Evolutionary conservation across 257 asterid species (phyloP).

Genomic region (Scutellaria barbata): DNA sequence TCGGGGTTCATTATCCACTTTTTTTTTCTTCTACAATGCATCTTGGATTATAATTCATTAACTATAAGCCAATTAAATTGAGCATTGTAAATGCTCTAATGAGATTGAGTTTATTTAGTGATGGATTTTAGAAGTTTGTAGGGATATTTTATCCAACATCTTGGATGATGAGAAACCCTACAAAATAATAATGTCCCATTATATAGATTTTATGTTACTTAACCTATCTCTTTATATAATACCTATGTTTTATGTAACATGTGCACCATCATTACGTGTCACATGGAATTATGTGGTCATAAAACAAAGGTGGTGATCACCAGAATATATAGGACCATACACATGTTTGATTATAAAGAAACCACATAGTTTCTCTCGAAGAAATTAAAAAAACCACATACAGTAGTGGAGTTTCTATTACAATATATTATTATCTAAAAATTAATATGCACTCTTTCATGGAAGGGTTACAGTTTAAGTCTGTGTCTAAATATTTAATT

Average conservation of each 20-base stretch:
- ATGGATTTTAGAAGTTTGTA: not conserved
- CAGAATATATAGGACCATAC: not conserved
- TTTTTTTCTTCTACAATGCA: too few relatives aligned
- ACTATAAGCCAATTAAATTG: too few relatives aligned
- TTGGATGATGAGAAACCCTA: slow-evolving; percentile 7
- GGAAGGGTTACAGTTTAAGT: too few relatives aligned
- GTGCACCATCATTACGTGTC: slow-evolving; percentile 12
- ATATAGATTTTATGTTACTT: not conserved
- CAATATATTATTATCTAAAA: not conserved
- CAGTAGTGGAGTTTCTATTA: not conserved
- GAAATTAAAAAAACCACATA: too few relatives aligned
- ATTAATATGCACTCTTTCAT: too few relatives aligned
- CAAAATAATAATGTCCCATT: not conserved
- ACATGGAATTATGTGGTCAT: slow-evolving; percentile 8
- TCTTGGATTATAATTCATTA: too few relatives aligned
- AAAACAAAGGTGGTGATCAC: not conserved
- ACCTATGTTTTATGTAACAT: not conserved
- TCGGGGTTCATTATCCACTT: too few relatives aligned
- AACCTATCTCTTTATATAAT: not conserved
- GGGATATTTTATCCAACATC: slow-evolving; percentile 13
- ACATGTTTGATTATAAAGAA: slow-evolving; percentile 23
- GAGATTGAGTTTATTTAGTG: not conserved
- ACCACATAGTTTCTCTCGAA: slow-evolving; percentile 2
- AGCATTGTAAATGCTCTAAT: too few relatives aligned
- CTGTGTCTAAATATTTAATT: too few relatives aligned